A percentile compares a stretch with the other conserved stretches of the same genome.
phyloP scores from a whole-genome alignment of 2,329 filamentous ascomycete species.

The Sclerotinia trifoliorum region DNA sequence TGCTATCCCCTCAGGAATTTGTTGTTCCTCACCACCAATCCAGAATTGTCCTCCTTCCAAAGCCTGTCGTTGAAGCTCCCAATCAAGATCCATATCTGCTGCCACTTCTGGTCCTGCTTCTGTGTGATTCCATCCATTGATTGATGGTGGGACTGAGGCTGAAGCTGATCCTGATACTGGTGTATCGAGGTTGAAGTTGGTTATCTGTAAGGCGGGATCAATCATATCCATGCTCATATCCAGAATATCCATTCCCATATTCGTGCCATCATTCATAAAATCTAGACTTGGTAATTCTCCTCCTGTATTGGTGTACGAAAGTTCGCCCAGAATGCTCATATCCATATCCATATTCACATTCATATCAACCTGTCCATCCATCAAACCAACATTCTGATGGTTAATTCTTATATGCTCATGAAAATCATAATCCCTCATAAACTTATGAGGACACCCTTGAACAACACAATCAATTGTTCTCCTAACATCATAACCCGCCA shows the following conservation, averaged over 20 bases:
- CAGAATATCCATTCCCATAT: not conserved
- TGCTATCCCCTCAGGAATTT: constrained; percentile 3
- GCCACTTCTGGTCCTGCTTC: not conserved
- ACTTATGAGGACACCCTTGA: constrained; percentile 51
- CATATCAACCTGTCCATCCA: constrained; percentile 9
- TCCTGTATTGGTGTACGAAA: not conserved
- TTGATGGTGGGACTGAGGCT: constrained; percentile 8
- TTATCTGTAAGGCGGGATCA: constrained; percentile 14
- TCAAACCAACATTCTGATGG: constrained; percentile 35
- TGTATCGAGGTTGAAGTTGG: not conserved
- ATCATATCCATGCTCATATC: constrained; percentile 14
- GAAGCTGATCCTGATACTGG: not conserved
- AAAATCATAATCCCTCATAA: constrained; percentile 57
- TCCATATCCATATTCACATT: constrained; percentile 5
- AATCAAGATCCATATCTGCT: constrained; percentile 31
- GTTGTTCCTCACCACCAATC: constrained; percentile 30
- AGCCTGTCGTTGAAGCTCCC: constrained; percentile 34
- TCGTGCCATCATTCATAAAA: constrained; percentile 5
- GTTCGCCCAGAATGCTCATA: not conserved
- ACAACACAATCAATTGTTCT: constrained; percentile 53
- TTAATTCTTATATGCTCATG: constrained; percentile 53
- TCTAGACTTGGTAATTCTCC: constrained; percentile 11
- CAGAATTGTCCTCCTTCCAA: constrained; percentile 34
- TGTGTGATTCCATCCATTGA: not conserved
- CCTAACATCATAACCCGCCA: constrained; percentile 52